Evolutionary conservation across 208 protist genomes (phyloP).

Genomic region (Trypanosoma congolense): DNA sequence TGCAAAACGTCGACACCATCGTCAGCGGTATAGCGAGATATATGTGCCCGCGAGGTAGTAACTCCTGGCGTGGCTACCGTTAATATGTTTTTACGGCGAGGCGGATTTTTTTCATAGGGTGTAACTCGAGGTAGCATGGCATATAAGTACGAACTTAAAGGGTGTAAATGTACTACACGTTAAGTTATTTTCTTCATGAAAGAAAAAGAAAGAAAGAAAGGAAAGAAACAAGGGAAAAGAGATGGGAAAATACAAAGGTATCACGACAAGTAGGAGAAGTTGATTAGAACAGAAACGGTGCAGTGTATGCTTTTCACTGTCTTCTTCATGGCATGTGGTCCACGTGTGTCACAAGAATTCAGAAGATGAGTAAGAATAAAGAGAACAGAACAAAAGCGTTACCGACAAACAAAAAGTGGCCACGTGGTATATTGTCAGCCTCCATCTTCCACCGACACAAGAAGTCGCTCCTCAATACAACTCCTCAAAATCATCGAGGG

Average conservation of each 20-base stretch:
- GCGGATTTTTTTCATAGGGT: slow-evolving; percentile 54
- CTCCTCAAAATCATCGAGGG: slow-evolving; percentile 85
- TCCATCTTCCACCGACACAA: too few relatives aligned
- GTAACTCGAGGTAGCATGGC: slow-evolving; percentile 50
- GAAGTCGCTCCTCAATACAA: slow-evolving; percentile 50
- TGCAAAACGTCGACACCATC: slow-evolving; percentile 64
- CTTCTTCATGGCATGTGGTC: too few relatives aligned
- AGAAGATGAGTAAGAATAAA: too few relatives aligned
- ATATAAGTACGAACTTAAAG: neutral
- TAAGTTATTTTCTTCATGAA: too few relatives aligned
- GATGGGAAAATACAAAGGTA: neutral
- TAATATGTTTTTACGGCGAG: slow-evolving; percentile 68
- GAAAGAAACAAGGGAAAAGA: neutral
- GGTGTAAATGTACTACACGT: neutral
- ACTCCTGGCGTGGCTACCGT: slow-evolving; percentile 75
- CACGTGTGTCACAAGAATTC: too few relatives aligned
- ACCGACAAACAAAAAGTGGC: neutral
- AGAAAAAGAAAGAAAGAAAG: neutral
- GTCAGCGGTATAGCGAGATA: slow-evolving; percentile 66
- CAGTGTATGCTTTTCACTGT: too few relatives aligned
- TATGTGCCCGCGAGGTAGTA: slow-evolving; percentile 50
- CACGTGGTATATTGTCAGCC: too few relatives aligned
- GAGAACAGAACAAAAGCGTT: slow-evolving; percentile 13
- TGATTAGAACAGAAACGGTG: too few relatives aligned
- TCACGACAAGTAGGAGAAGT: neutral